phyloP scores from a whole-genome alignment of 768 basidiomycete genomes.

The Ephemerocybe angulata region DNA sequence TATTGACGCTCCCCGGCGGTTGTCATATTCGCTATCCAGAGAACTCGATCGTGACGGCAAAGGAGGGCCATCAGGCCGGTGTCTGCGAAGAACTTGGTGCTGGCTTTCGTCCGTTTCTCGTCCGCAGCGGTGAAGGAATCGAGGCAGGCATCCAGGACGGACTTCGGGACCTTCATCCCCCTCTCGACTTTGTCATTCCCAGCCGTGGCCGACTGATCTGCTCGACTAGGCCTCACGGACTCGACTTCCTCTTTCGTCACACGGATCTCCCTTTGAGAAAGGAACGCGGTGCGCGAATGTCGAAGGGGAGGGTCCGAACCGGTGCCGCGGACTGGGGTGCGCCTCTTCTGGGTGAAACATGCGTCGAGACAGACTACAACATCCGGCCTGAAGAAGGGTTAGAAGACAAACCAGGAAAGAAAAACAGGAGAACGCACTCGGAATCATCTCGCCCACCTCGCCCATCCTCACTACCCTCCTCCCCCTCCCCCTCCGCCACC shows the following conservation, averaged over 20 bases:
- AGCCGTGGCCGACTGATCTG: neutral
- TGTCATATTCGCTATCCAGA: constrained; percentile 37
- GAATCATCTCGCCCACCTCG: too few relatives aligned
- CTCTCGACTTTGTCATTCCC: constrained; percentile 3
- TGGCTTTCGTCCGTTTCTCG: constrained; percentile 14
- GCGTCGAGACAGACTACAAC: neutral
- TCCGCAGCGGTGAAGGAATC: constrained; percentile 19
- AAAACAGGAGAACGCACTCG: too few relatives aligned
- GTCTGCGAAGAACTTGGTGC: constrained; percentile 25
- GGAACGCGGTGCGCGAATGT: neutral
- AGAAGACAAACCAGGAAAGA: too few relatives aligned
- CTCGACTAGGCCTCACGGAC: neutral
- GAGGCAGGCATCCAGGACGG: constrained; percentile 15
- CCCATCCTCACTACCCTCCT: too few relatives aligned
- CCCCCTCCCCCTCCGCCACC: too few relatives aligned
- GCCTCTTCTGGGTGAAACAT: neutral
- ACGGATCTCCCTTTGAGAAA: neutral
- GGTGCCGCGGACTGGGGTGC: neutral
- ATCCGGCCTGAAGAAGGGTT: neutral
- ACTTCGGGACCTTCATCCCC: constrained; percentile 11
- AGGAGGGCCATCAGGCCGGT: constrained; percentile 33
- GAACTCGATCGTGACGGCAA: constrained; percentile 31
- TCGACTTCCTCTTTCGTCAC: neutral
- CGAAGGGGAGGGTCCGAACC: neutral
- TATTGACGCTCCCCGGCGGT: constrained; percentile 25